Evolutionary conservation across 2,329 filamentous ascomycete species (phyloP).

Genomic region (Lecanicillium sp.): DNA sequence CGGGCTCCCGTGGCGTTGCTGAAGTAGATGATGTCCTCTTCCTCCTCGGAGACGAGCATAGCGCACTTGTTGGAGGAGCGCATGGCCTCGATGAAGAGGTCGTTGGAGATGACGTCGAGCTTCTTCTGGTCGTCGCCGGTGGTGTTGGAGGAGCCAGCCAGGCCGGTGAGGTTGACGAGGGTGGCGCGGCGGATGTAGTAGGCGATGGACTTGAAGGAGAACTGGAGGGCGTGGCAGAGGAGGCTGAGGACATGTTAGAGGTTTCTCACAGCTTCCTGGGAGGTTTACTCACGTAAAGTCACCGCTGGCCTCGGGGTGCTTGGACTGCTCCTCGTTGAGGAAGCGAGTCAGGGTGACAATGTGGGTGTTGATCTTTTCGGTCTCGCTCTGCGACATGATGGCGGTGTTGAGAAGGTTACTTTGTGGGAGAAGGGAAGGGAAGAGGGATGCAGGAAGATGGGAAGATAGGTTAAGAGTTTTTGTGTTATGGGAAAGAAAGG

Average conservation of each 20-base stretch:
- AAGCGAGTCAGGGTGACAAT: conserved; percentile 94
- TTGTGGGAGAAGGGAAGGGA: conserved; percentile 14
- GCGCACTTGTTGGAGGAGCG: conserved; percentile 84
- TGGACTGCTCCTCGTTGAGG: conserved; percentile 91
- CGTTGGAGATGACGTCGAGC: conserved; percentile 97
- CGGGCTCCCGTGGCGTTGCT: conserved; percentile 67
- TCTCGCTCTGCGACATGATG: conserved; percentile 39
- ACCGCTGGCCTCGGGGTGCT: conserved; percentile 90
- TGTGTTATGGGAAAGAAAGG: conserved; percentile 1
- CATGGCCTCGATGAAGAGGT: conserved; percentile 96
- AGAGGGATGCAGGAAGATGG: conserved; percentile 10
- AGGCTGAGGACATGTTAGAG: conserved; percentile 51
- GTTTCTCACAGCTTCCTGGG: neutral
- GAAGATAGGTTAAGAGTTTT: conserved; percentile 16
- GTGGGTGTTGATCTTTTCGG: conserved; percentile 87
- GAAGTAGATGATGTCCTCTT: conserved; percentile 89
- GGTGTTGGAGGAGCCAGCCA: conserved; percentile 89
- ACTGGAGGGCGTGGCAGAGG: conserved; percentile 94
- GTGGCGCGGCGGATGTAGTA: conserved; percentile 98
- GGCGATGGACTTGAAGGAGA: conserved; percentile 99
- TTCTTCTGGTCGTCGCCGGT: conserved; percentile 99
- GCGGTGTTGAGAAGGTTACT: conserved; percentile 17
- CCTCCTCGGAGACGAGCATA: conserved; percentile 94
- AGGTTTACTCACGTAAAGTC: conserved; percentile 79
- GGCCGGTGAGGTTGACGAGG: conserved; percentile 89